Percentiles rank a stretch among this genome's conserved stretches.
These are phyloP conservation scores for Punctularia strigosozonata DNA, from an alignment of 768 basidiomycete species.

Conservation along the genomic window DNA sequence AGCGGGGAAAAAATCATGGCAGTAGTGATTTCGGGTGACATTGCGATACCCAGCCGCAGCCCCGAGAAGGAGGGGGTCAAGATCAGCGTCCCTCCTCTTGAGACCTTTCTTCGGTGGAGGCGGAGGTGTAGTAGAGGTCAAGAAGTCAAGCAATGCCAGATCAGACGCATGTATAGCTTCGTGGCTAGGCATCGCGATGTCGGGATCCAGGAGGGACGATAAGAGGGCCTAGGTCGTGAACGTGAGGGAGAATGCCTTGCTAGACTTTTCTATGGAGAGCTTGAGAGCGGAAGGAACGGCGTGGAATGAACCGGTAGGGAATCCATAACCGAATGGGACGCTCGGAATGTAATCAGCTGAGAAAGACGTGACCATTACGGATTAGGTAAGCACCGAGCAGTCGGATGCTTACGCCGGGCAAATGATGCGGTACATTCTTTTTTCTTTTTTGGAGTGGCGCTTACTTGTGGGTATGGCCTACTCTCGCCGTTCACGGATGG, in stretches of 20 bases:
- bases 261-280: too few relatives aligned
- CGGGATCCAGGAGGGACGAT: neutral
- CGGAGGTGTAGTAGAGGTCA: conserved; percentile 41
- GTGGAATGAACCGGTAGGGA: too few relatives aligned
- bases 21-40: conserved; percentile 77
- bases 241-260: neutral
- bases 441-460: too few relatives aligned
- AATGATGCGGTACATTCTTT: too few relatives aligned
- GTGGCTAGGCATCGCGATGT: conserved; percentile 13
- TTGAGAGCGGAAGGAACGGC: too few relatives aligned
- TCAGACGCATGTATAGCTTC: conserved; percentile 29
- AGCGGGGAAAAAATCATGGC: conserved; percentile 66
- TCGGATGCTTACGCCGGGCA: too few relatives aligned
- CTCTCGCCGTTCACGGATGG: too few relatives aligned
- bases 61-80: conserved; percentile 73
- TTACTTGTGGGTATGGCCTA: too few relatives aligned
- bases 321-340: too few relatives aligned
- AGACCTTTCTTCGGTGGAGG: conserved; percentile 27
- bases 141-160: conserved; percentile 50
- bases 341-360: too few relatives aligned
- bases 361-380: too few relatives aligned
- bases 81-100: conserved; percentile 53
- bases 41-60: conserved; percentile 66
- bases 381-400: too few relatives aligned
- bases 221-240: neutral